Evolutionary conservation across 345 rosid genomes (phyloP).

Genomic region (Ceriops decandra): DNA sequence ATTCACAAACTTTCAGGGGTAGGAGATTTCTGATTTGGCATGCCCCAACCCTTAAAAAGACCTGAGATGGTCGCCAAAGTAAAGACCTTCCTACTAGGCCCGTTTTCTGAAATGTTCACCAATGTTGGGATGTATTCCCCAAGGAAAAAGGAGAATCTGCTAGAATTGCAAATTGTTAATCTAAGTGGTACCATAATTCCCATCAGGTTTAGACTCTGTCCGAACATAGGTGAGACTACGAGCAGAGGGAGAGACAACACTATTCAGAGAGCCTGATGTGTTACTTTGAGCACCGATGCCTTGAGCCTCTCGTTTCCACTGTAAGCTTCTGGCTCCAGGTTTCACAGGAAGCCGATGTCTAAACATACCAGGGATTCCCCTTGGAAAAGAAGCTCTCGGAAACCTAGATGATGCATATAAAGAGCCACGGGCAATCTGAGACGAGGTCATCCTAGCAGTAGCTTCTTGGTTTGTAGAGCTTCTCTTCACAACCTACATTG

Average conservation of each 20-base stretch:
- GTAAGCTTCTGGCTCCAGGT: slow-evolving; percentile 81
- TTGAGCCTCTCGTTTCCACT: slow-evolving; percentile 87
- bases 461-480: slow-evolving; percentile 54
- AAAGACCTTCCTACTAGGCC: slow-evolving; percentile 1
- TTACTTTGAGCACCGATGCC: slow-evolving; percentile 35
- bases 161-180: background rate
- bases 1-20: slow-evolving; percentile 12
- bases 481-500: slow-evolving; percentile 69
- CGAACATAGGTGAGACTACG: slow-evolving; percentile 84
- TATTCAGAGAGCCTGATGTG: slow-evolving; percentile 32
- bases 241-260: slow-evolving; percentile 27
- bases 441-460: slow-evolving; percentile 52
- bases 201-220: slow-evolving; percentile 48
- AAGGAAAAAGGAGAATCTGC: slow-evolving; percentile 1
- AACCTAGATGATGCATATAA: slow-evolving; percentile 50
- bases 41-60: background rate
- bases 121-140: slow-evolving; percentile 2
- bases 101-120: slow-evolving; percentile 1
- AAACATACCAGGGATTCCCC: slow-evolving; percentile 55
- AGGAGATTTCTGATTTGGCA: background rate
- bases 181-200: slow-evolving; percentile 31
- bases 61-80: slow-evolving; percentile 7
- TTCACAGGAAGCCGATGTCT: slow-evolving; percentile 58
- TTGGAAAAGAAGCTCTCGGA: slow-evolving; percentile 49
- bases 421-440: slow-evolving; percentile 46